These are phyloP conservation scores for Houttuynia cordata DNA, from an alignment of 164 flowering plant species.

Conservation along the genomic window DNA sequence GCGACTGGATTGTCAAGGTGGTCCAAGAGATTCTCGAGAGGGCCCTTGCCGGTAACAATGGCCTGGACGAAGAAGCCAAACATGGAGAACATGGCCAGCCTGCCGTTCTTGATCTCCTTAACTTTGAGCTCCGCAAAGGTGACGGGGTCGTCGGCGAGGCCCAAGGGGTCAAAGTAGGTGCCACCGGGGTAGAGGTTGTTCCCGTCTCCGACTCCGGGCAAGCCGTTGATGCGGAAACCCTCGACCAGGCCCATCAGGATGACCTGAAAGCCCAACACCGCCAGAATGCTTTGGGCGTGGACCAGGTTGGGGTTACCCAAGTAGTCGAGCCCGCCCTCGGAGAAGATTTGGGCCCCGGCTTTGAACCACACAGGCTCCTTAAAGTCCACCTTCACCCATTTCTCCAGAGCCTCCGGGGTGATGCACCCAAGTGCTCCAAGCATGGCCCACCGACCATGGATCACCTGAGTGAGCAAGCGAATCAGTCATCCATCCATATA, in stretches of 20 bases:
- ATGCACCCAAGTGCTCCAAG: slow-evolving; percentile 74
- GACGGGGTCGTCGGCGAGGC: slow-evolving; percentile 64
- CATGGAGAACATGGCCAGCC: slow-evolving; percentile 82
- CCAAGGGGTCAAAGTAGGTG: slow-evolving; percentile 62
- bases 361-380: slow-evolving; percentile 81
- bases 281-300: slow-evolving; percentile 72
- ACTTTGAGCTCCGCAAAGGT: slow-evolving; percentile 71
- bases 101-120: slow-evolving; percentile 72
- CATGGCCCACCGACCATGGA: slow-evolving; percentile 78
- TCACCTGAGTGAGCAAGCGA: no score
- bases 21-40: slow-evolving; percentile 47
- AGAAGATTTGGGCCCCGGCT: slow-evolving; percentile 64
- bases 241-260: slow-evolving; percentile 66
- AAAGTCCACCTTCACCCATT: slow-evolving; percentile 58
- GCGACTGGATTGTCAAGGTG: slow-evolving; percentile 70
- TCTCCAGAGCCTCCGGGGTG: slow-evolving; percentile 56
- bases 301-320: slow-evolving; percentile 71
- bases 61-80: slow-evolving; percentile 76
- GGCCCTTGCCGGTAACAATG: slow-evolving; percentile 67
- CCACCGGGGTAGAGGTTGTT: slow-evolving; percentile 74
- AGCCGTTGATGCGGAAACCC: slow-evolving; percentile 61
- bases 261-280: slow-evolving; percentile 59
- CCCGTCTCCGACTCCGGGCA: slow-evolving; percentile 60
- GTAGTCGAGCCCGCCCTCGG: slow-evolving; percentile 70
- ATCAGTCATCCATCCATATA: not conserved